phyloP scores from a whole-genome alignment of 305 asterid genomes.

The Caryopteris hybrid region DNA sequence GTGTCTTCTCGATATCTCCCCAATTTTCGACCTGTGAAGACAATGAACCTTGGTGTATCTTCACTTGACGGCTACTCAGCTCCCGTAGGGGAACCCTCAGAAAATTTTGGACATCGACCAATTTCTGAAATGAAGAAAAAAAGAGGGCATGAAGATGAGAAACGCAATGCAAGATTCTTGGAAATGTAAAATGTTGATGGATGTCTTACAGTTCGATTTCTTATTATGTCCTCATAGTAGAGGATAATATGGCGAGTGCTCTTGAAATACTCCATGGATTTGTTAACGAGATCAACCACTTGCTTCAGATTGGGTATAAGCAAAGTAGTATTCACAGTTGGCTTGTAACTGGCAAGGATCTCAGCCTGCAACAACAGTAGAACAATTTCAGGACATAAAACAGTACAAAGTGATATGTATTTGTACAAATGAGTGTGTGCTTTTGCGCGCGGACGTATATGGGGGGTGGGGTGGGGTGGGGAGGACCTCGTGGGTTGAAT shows the following conservation, averaged over 20 bases:
- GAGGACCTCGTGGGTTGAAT: constrained; percentile 72
- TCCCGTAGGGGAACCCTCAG: constrained; percentile 62
- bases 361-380: constrained; percentile 58
- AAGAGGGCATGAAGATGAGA: neutral
- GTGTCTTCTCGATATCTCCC: constrained; percentile 61
- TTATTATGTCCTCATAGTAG: constrained; percentile 74
- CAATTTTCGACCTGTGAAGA: constrained; percentile 79
- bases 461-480: constrained; percentile 15
- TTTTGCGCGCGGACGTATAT: neutral
- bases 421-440: neutral
- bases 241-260: constrained; percentile 74
- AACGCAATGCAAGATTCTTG: neutral
- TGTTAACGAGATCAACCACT: constrained; percentile 52
- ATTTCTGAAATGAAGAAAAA: constrained; percentile 35
- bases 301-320: constrained; percentile 57
- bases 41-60: constrained; percentile 73
- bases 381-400: neutral
- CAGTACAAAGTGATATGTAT: neutral
- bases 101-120: constrained; percentile 75
- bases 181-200: neutral
- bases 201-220: constrained; percentile 64
- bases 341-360: constrained; percentile 79
- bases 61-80: constrained; percentile 78
- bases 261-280: constrained; percentile 62
- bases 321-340: constrained; percentile 49